Percentiles rank a stretch among this genome's conserved stretches.
These are phyloP conservation scores for Boletus subparvulus DNA, from an alignment of 768 basidiomycete species.

Conservation along the genomic window DNA sequence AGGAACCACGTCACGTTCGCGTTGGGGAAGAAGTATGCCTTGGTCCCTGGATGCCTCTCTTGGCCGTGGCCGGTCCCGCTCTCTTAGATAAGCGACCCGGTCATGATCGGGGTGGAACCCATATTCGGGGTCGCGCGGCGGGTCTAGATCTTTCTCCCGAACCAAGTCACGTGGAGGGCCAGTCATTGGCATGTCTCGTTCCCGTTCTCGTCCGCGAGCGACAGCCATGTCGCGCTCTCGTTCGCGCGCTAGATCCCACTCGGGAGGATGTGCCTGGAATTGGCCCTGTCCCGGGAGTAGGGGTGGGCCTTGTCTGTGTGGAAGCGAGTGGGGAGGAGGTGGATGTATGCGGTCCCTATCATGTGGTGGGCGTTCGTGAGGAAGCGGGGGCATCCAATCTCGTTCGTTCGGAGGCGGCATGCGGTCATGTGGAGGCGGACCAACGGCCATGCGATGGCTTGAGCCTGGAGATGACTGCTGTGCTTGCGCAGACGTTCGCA, in stretches of 20 bases:
- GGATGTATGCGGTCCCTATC: slow-evolving; percentile 31
- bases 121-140: slow-evolving; percentile 24
- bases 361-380: slow-evolving; percentile 24
- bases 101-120: slow-evolving; percentile 25
- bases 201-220: slow-evolving; percentile 26
- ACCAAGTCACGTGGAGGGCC: slow-evolving; percentile 25
- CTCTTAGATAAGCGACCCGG: slow-evolving; percentile 21
- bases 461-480: slow-evolving; percentile 29
- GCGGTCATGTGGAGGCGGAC: slow-evolving; percentile 25
- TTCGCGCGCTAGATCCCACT: slow-evolving; percentile 28
- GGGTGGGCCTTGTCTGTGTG: slow-evolving; percentile 18
- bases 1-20: slow-evolving; percentile 23
- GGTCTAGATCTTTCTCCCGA: slow-evolving; percentile 27
- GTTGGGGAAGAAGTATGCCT: slow-evolving; percentile 19
- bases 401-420: slow-evolving; percentile 23
- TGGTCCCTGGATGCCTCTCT: slow-evolving; percentile 23
- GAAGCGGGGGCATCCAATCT: slow-evolving; percentile 24
- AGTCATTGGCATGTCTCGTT: slow-evolving; percentile 20
- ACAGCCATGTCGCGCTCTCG: slow-evolving; percentile 22
- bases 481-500: slow-evolving; percentile 10
- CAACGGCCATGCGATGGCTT: slow-evolving; percentile 20
- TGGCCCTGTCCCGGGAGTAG: slow-evolving; percentile 32
- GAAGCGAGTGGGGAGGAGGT: slow-evolving; percentile 21
- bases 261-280: slow-evolving; percentile 30
- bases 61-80: slow-evolving; percentile 22